Base-by-base conservation (phyloP, 176 grass and related monocot genomes). In the Bromus sterilis region DNA sequence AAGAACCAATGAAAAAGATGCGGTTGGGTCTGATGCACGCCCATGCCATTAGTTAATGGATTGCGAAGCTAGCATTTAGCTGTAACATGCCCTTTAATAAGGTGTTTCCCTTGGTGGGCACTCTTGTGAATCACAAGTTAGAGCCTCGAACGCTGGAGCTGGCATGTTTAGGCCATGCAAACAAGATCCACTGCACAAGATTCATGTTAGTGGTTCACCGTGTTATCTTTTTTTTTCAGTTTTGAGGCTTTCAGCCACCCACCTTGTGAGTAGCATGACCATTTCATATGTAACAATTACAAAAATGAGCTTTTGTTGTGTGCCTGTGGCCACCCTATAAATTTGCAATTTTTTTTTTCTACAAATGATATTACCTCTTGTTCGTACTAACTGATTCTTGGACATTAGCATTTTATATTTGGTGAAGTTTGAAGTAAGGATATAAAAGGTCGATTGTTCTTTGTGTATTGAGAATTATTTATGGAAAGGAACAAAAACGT, bases 151-250 rank as follows among this genome's bases (percentile, higher is more conserved):
- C n/a, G n/a, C n/a, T n/a, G n/a, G n/a, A n/a, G n/a, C n/a, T n/a
- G n/a, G 73, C 32, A 37, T 58, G 51, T 57, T 26, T 64, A 33
- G 51, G 72, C 9, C 2, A 73, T 8, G 70, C 69, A 39, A 53
- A 55, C 77, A 71, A 11, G 85, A 91, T 53, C 83, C 67, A 72
- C 89, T 72, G 21, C 63, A 81, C 4, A 91, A 51, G 24, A 77
- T 77, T 28, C 77, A 53, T 18, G 49, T 16, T 28, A 32, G n/a
- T n/a, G n/a, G n/a, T n/a, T n/a, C n/a, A n/a, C n/a, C n/a, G n/a
- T n/a, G n/a, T n/a, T n/a, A n/a, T n/a, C n/a, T n/a, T n/a, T n/a
- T n/a, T n/a, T n/a, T n/a, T n/a, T n/a, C n/a, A n/a, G n/a, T n/a
- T n/a, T n/a, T n/a, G n/a, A n/a, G n/a, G n/a, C n/a, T n/a, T n/a